Evolutionary conservation across 2,329 filamentous ascomycete species (phyloP).

Genomic region (Coleophoma eucalyptorum): DNA sequence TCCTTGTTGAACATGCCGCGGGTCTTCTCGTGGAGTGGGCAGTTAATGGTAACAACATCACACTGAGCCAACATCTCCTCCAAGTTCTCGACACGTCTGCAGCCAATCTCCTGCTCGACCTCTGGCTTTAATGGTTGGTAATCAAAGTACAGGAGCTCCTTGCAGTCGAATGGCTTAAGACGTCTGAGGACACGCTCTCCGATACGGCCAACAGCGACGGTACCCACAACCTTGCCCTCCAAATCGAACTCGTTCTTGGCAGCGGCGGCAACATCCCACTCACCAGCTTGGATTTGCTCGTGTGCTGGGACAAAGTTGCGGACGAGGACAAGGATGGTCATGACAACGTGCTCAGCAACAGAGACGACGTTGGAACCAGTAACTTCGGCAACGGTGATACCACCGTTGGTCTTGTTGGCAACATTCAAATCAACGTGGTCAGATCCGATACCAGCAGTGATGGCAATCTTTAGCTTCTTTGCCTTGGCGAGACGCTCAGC

Average conservation of each 20-base stretch:
- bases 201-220: conserved; percentile 95
- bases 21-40: conserved; percentile 97
- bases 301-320: conserved; percentile 99
- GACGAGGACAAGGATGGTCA: conserved; percentile 95
- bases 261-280: conserved; percentile 93
- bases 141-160: conserved; percentile 98
- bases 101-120: conserved; percentile 92
- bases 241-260: conserved; percentile 99
- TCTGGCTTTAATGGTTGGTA: conserved; percentile 91
- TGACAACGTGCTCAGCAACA: conserved; percentile 97
- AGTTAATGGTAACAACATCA: conserved; percentile 99
- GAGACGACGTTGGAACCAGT: conserved; percentile 98
- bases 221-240: conserved; percentile 95
- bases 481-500: conserved; percentile 95
- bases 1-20: conserved; percentile 98
- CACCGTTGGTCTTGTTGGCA: conserved; percentile 97
- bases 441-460: conserved; percentile 96
- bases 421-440: conserved; percentile 92
- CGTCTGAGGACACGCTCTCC: conserved; percentile 96
- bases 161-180: conserved; percentile 98
- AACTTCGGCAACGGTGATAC: conserved; percentile 94
- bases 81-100: conserved; percentile 79
- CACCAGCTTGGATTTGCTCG: conserved; percentile 83
- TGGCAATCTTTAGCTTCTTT: conserved; percentile 96
- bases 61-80: conserved; percentile 95